These are phyloP conservation scores for Nicotiana benthamiana DNA, from an alignment of 257 asterid species.

Conservation along the genomic window DNA sequence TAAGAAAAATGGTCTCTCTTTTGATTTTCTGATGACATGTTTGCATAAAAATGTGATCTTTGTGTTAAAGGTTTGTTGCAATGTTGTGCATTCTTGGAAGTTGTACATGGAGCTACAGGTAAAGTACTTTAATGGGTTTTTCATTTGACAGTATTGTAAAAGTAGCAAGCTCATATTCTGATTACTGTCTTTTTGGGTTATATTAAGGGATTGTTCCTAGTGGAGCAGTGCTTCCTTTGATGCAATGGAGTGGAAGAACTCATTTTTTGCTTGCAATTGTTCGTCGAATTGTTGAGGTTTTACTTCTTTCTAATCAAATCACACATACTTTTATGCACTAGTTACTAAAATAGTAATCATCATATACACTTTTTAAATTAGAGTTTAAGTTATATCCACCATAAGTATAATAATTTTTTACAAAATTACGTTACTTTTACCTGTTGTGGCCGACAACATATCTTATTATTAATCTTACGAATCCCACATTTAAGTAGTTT, in stretches of 20 bases:
- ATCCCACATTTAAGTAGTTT: too few species aligned
- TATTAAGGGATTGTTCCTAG: conserved; percentile 85
- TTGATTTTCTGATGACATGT: neutral
- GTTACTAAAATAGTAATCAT: neutral
- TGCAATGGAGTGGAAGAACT: conserved; percentile 98
- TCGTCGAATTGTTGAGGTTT: conserved; percentile 51
- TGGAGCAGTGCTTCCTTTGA: conserved; percentile 70
- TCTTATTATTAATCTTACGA: too few species aligned
- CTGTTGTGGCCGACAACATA: too few species aligned
- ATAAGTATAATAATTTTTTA: too few species aligned
- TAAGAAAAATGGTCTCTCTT: neutral
- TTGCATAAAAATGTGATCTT: conserved; percentile 9
- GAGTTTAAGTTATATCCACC: too few species aligned
- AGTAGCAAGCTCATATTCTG: neutral
- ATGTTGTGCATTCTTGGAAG: conserved; percentile 81
- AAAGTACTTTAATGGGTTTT: conserved; percentile 11
- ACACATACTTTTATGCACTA: neutral
- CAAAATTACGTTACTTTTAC: too few species aligned
- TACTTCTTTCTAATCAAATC: neutral
- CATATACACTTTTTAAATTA: too few species aligned
- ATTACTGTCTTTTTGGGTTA: neutral
- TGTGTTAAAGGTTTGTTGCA: conserved; percentile 61
- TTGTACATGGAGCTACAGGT: conserved; percentile 88
- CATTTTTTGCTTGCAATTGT: conserved; percentile 82
- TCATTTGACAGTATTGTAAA: neutral